Evolutionary conservation across 2,329 filamentous ascomycete genomes (phyloP).

Genomic region (Nemania diffusa): DNA sequence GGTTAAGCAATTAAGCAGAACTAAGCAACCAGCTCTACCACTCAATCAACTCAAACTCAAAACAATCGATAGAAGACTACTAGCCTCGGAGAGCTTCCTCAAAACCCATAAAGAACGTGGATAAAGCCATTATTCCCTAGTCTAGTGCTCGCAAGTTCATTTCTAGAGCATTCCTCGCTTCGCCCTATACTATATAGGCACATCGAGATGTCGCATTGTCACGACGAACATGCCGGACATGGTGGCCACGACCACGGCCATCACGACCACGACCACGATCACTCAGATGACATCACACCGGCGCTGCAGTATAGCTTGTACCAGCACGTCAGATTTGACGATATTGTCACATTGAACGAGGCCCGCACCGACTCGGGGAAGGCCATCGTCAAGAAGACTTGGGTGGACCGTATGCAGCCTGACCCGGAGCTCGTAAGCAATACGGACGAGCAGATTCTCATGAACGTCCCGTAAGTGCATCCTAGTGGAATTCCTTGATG

Average conservation of each 20-base stretch:
- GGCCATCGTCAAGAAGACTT: slow-evolving; percentile 87
- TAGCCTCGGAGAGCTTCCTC: not conserved
- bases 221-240: slow-evolving; percentile 58
- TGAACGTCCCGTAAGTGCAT: slow-evolving; percentile 81
- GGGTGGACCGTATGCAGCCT: slow-evolving; percentile 78
- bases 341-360: slow-evolving; percentile 88
- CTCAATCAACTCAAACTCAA: not conserved
- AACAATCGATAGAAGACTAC: not conserved
- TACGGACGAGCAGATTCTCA: slow-evolving; percentile 91
- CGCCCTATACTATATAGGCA: not conserved
- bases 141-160: not conserved
- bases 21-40: not conserved
- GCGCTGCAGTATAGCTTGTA: slow-evolving; percentile 92
- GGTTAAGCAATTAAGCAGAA: no score
- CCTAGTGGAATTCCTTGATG: not conserved
- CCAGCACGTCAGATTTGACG: slow-evolving; percentile 89
- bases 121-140: not conserved
- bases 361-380: slow-evolving; percentile 72
- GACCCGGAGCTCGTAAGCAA: slow-evolving; percentile 85
- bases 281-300: slow-evolving; percentile 90
- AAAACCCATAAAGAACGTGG: not conserved
- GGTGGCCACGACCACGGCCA: slow-evolving; percentile 48
- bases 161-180: no score
- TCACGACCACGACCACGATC: slow-evolving; percentile 77
- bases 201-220: slow-evolving; percentile 57